Evolutionary conservation across 306 rosid genomes (phyloP), one percentile per base, ranked within the genome.

Genomic region (Prunus padus): DNA sequence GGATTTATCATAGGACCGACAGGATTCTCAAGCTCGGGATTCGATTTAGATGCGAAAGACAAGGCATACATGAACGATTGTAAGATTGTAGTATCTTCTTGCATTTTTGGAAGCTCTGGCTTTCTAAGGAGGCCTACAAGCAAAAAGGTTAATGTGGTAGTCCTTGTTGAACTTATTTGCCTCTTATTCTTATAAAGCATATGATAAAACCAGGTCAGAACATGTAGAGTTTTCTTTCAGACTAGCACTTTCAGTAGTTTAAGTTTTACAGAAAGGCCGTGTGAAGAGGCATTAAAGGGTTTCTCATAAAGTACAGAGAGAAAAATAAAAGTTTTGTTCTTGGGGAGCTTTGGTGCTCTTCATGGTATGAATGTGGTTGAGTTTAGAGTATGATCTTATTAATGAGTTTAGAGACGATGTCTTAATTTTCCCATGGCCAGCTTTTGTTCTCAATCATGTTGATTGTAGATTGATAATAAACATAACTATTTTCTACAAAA

Each of bases 51-150:
- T 61, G 90, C 77, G 66, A 88, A 84, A 68, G 98, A 91, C 69
- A 87, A 68, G 83, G 88, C 82, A 30, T 89, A 84, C 85, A 86
- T 93, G 94, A 73, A 64, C 60, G 79, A 51, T 20, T 93, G 97
- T 82, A 87, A 88, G 82, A 83, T 91, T 84, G 97, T 49, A 13
- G 92, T 93, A 68, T 91, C 96, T 74, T 93, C 97, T 22, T 93
- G 98, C 91, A 93, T 89, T 81, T 93, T 93, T 82, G 97, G 98
- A 62, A 89, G 91, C 89, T 93, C 91, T 23, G 97, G 91, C 82
- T 93, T 89, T 81, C 86, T 93, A 73, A 84, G 98, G 87, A 87
- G 97, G 88, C 98, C 97, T 79, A 72, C 97, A 50, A 89, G 90
- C 71, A 87, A 77, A 80, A 85, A 76, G 92, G 97, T 94, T 85